Base-by-base conservation (phyloP, 495 filamentous ascomycete genomes). In the Cudoniella acicularis region DNA sequence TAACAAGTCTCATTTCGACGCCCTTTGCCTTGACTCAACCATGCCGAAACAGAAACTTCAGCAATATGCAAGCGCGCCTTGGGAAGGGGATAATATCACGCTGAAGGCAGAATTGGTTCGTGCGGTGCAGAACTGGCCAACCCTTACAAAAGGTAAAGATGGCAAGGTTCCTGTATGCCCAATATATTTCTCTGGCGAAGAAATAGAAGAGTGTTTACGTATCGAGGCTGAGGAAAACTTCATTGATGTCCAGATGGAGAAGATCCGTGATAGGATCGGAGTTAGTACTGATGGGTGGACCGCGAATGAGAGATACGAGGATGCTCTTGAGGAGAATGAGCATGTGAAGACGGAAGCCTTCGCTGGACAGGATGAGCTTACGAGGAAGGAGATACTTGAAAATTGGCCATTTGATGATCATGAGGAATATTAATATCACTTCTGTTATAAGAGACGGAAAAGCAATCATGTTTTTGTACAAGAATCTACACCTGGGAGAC, bases 291-390 rank as follows among this genome's bases (percentile, higher is more conserved):
- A 48, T 48, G 45, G 45, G 6, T 48, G 45, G 45, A 48, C 45
- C 20, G 9, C 45, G 20, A 48, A 48, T 48, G 9, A 48, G 9
- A 10, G 45, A 20, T 48, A 48, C 20, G 45, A 48, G 20, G 45
- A 48, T 48, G 10, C 45, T 48, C 45, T 48, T 48, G 45, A 48
- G 45, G 45, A 48, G 18, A 48, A 48, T 48, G 18, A 48, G 20
- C 18, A 48, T 48, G 45, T 48, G 18, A 48, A 48, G 45, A 20
- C 45, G 45, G 45, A 48, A 21, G 45, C 45, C 8, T 10, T 20
- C 10, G 45, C 45, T 13, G 18, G 6, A 48, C 45, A 10, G 10
- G 45, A 48, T 48, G 45, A 10, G 10, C 10, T 18, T 10, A 9
- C 36, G 36, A 48, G 20, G 18, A 48, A 48, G 18, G 45, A 48